Conservation (phyloP, 805 yeast genomes). For the Candida insectalens region DNA sequence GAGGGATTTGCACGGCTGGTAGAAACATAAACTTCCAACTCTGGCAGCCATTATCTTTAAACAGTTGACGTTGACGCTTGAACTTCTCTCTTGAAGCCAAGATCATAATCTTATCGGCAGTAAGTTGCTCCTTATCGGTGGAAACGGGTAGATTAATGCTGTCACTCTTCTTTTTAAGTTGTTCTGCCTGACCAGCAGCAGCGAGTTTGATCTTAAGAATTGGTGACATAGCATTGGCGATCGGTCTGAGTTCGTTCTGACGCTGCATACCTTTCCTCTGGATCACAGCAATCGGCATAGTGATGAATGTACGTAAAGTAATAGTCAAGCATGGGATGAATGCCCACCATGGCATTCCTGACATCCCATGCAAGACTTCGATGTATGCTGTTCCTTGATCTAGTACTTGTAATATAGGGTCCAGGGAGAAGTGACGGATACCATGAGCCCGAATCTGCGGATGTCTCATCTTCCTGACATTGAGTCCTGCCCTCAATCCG, state of each 20-base stretch:
- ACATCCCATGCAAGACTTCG: slow-evolving; percentile 38
- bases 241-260: slow-evolving; percentile 64
- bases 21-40: slow-evolving; percentile 70
- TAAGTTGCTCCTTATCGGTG: slow-evolving; percentile 32
- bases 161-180: slow-evolving; percentile 4
- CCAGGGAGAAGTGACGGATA: slow-evolving; percentile 10
- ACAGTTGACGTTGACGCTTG: slow-evolving; percentile 63
- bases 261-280: slow-evolving; percentile 62
- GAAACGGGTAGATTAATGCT: slow-evolving; percentile 13
- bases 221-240: slow-evolving; percentile 68
- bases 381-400: slow-evolving; percentile 24
- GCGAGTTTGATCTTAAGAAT: slow-evolving; percentile 52
- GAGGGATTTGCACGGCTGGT: slow-evolving; percentile 77
- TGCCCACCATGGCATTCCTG: slow-evolving; percentile 76
- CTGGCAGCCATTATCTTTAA: slow-evolving; percentile 57
- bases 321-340: slow-evolving; percentile 69
- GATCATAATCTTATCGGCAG: slow-evolving; percentile 70
- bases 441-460: too few species aligned
- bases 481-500: too few species aligned
- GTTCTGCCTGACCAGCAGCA: slow-evolving; percentile 30
- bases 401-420: slow-evolving; percentile 12
- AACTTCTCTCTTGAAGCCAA: slow-evolving; percentile 71
- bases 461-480: too few species aligned
- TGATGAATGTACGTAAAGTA: slow-evolving; percentile 51
- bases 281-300: slow-evolving; percentile 68